These are phyloP conservation scores for Camptophora hylomeconis DNA, from an alignment of 2,329 filamentous ascomycete species.

Conservation along the genomic window DNA sequence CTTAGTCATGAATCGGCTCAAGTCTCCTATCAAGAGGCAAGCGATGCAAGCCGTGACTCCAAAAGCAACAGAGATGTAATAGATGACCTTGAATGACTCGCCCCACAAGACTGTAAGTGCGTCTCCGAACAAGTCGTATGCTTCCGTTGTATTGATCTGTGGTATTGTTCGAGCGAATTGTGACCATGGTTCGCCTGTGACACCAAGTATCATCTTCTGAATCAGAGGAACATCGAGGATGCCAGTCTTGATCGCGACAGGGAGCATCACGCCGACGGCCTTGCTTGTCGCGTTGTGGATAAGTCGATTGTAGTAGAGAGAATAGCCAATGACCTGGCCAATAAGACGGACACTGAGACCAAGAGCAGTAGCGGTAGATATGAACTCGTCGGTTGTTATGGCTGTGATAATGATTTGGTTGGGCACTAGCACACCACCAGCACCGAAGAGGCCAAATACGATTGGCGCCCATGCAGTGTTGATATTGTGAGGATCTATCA, in stretches of 20 bases:
- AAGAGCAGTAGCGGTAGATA: neutral
- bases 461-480: conserved; percentile 4
- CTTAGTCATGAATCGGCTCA: conserved; percentile 26
- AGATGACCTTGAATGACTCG: neutral
- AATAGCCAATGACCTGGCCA: conserved; percentile 1
- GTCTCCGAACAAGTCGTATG: neutral
- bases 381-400: conserved; percentile 3
- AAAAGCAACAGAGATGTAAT: conserved; percentile 2
- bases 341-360: conserved; percentile 1
- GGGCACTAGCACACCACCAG: conserved; percentile 5
- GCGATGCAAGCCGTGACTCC: conserved; percentile 1
- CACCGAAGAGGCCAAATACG: conserved; percentile 3
- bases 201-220: neutral
- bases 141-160: neutral
- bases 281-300: neutral
- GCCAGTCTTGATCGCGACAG: conserved; percentile 1
- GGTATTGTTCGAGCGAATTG: neutral
- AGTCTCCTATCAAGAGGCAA: neutral
- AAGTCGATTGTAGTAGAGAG: conserved; percentile 2
- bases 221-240: neutral
- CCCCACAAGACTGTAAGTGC: neutral
- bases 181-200: neutral
- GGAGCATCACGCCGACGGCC: neutral
- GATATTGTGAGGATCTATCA: conserved; percentile 5
- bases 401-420: conserved; percentile 3